Evolutionary conservation across 2,329 filamentous ascomycete species (phyloP).

Genomic region (Botrytis medusae): DNA sequence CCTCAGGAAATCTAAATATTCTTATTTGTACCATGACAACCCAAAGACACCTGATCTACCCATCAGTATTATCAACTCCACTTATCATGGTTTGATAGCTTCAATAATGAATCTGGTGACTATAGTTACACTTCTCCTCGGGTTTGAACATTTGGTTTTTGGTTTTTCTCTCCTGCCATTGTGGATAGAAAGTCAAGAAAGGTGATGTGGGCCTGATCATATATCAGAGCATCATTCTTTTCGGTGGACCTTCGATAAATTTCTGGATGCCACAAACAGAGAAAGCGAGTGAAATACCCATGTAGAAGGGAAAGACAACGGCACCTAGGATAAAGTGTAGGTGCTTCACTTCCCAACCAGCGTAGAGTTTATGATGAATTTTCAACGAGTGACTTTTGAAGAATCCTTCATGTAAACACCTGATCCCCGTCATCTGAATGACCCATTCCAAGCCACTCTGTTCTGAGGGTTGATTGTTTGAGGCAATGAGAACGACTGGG

Average conservation of each 20-base stretch:
- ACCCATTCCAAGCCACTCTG: slow-evolving; percentile 1
- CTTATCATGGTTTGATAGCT: neutral
- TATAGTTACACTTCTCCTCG: too few relatives aligned
- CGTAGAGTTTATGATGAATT: neutral
- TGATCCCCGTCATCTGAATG: neutral
- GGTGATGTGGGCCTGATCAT: neutral
- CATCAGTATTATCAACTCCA: neutral
- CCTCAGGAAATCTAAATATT: neutral
- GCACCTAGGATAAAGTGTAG: neutral
- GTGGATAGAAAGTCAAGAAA: neutral
- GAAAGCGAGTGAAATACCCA: neutral
- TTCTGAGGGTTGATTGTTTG: neutral
- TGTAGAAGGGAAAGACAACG: neutral
- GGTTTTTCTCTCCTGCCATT: neutral
- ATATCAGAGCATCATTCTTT: neutral
- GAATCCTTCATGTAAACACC: neutral
- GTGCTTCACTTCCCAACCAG: neutral
- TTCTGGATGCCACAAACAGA: neutral
- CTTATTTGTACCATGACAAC: neutral
- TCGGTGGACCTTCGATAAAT: too few relatives aligned
- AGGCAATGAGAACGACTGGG: neutral
- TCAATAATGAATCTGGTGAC: neutral
- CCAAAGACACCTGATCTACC: neutral
- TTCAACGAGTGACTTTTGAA: neutral
- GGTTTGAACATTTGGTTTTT: neutral